phyloP scores from a whole-genome alignment of 2,329 filamentous ascomycete species.

The Pyrenophora teres region DNA sequence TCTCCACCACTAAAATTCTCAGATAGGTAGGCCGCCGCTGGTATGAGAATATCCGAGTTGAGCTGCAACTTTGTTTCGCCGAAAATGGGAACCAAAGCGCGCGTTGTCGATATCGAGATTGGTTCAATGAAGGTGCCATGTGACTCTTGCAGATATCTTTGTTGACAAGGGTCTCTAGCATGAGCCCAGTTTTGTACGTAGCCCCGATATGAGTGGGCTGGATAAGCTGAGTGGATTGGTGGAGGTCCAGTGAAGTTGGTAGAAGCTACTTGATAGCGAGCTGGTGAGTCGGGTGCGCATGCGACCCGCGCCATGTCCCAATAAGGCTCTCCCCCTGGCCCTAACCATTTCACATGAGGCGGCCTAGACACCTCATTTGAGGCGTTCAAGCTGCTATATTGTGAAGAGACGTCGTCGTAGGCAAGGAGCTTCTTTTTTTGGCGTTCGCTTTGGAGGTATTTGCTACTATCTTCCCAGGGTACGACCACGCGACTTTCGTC shows the following conservation, averaged over 20 bases:
- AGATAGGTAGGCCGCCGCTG: slow-evolving; percentile 57
- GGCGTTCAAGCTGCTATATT: slow-evolving; percentile 21
- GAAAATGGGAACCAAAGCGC: slow-evolving; percentile 55
- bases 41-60: slow-evolving; percentile 60
- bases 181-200: slow-evolving; percentile 56
- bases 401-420: slow-evolving; percentile 26
- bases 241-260: slow-evolving; percentile 48
- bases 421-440: slow-evolving; percentile 35
- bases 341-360: slow-evolving; percentile 41
- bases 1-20: slow-evolving; percentile 40
- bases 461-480: slow-evolving; percentile 53
- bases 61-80: slow-evolving; percentile 54
- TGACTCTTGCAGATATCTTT: slow-evolving; percentile 51
- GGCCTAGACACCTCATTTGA: slow-evolving; percentile 28
- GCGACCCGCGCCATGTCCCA: slow-evolving; percentile 51
- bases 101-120: slow-evolving; percentile 51
- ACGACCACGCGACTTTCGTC: slow-evolving; percentile 56
- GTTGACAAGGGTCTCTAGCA: slow-evolving; percentile 53
- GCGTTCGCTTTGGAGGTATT: slow-evolving; percentile 44
- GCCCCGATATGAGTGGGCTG: slow-evolving; percentile 46
- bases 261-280: slow-evolving; percentile 38
- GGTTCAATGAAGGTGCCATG: slow-evolving; percentile 58
- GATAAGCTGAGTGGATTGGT: slow-evolving; percentile 29
- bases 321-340: slow-evolving; percentile 35
- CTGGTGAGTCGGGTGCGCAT: slow-evolving; percentile 48